Base-by-base conservation (phyloP, 306 rosid genomes). In the Luffa acutangula region DNA sequence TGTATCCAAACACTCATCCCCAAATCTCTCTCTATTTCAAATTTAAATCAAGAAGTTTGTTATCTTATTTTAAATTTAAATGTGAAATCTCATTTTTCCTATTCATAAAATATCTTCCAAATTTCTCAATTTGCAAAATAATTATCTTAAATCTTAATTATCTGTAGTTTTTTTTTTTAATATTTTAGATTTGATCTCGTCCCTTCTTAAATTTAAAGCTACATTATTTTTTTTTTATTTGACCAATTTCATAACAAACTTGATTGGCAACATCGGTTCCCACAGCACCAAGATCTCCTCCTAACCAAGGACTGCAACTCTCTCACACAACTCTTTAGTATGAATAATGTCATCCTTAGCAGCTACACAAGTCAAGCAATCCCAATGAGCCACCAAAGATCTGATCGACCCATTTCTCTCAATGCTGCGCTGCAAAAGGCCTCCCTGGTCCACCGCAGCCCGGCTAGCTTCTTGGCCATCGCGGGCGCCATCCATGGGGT, bases 251-350 rank as follows among this genome's bases (percentile, higher is more conserved):
- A 25, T 25, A 25, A 63, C 70, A 39, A 8, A 69, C 52, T 43
- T 73, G 60, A 15, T 73, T 73, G 5, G 31, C 78, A 15, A 73
- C 60, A 3, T 13, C 41, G 71, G n/a, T 67, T 81, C 21, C 20
- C 88, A 45, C 46, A 72, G 20, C 80, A 76, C 7, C 63, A 34
- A 17, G 71, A 49, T 66, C 79, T 48, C 51, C 84, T 56, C 37
- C 81, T 14, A 52, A 80, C 37, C 45, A 76, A 25, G 0, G 81
- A 83, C 42, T 39, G 79, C 11, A 80, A 15, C 63, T 83, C 83
- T 20, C 75, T 56, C 11, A 82, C 75, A 49, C 66, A n/a, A 65
- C 64, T 82, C 83, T 46, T 75, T 85, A 0, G 83, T 85, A 77
- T 75, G 85, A 34, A 79, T 45, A 4, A 78, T 7, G 11, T 81